These are phyloP conservation scores for Sophora flavescens DNA, from an alignment of 306 rosid genomes.

Conservation along the genomic window DNA sequence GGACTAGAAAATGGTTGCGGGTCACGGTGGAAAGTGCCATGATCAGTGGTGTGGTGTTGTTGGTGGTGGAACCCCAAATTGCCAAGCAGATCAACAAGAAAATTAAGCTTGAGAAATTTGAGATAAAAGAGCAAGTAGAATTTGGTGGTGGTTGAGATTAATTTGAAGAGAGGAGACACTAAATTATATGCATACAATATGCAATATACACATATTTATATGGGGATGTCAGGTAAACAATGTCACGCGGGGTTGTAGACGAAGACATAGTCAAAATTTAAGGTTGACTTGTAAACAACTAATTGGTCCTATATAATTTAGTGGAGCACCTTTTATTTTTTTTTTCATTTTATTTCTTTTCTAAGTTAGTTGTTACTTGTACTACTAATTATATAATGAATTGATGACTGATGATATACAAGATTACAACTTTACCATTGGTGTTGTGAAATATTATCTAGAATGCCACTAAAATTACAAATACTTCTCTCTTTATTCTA, in stretches of 20 bases:
- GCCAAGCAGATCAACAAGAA: not conserved
- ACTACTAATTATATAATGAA: not conserved
- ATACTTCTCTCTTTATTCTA: no score
- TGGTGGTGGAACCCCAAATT: not conserved
- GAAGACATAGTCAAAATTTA: not conserved
- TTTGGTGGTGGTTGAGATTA: not conserved
- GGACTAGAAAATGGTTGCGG: conserved; percentile 24
- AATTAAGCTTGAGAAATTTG: not conserved
- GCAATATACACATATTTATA: no score
- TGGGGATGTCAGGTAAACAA: not conserved
- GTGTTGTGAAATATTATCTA: no score
- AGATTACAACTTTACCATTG: not conserved
- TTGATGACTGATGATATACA: no score
- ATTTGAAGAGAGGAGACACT: not conserved
- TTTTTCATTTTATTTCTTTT: not conserved
- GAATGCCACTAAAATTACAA: no score
- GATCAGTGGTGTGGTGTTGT: not conserved
- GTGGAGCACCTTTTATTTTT: not conserved
- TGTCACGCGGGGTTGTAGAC: conserved; percentile 12
- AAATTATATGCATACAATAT: not conserved
- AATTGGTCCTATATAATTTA: not conserved
- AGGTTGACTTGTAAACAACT: not conserved
- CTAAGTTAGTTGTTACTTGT: not conserved
- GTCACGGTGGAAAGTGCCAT: conserved; percentile 55
- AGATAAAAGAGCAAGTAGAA: not conserved